Conservation (phyloP, 305 asterid species). For the Ruellia speciosa region DNA sequence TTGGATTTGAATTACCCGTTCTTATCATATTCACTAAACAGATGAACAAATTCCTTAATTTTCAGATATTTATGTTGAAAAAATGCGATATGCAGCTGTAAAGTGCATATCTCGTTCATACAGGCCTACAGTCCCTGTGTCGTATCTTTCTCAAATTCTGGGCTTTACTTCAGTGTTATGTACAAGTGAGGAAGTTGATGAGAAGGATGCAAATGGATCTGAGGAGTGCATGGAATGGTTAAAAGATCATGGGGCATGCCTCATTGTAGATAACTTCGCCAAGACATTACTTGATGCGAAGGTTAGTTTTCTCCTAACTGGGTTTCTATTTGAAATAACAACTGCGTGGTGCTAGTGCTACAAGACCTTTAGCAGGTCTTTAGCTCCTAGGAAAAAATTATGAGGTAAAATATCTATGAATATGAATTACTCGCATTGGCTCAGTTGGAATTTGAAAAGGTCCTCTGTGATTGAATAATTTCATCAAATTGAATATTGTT, state of each 20-base stretch:
- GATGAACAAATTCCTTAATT: no score
- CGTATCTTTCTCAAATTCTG: slow-evolving; percentile 64
- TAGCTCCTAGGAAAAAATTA: no score
- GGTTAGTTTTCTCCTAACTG: slow-evolving; percentile 48
- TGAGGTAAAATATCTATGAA: no score
- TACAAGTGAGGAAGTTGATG: slow-evolving; percentile 42
- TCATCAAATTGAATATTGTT: no score
- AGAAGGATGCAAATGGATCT: slow-evolving; percentile 52
- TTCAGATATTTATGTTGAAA: slow-evolving; percentile 92
- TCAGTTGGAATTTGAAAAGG: no score
- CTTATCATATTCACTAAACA: no score
- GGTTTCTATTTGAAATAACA: background rate
- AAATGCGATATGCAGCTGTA: slow-evolving; percentile 93
- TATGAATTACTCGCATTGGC: no score
- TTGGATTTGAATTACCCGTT: no score
- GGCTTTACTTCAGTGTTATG: no score
- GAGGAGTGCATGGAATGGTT: slow-evolving; percentile 96
- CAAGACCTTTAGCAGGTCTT: no score
- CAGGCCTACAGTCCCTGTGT: slow-evolving; percentile 90
- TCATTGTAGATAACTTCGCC: slow-evolving; percentile 54
- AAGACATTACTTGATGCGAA: slow-evolving; percentile 76
- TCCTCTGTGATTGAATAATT: no score
- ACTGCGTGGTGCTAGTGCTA: no score
- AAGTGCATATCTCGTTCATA: slow-evolving; percentile 85
- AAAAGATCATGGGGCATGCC: slow-evolving; percentile 89